Evolutionary conservation across 108 stramenopile genomes (phyloP).

Genomic region (Mediolabrus comicus): DNA sequence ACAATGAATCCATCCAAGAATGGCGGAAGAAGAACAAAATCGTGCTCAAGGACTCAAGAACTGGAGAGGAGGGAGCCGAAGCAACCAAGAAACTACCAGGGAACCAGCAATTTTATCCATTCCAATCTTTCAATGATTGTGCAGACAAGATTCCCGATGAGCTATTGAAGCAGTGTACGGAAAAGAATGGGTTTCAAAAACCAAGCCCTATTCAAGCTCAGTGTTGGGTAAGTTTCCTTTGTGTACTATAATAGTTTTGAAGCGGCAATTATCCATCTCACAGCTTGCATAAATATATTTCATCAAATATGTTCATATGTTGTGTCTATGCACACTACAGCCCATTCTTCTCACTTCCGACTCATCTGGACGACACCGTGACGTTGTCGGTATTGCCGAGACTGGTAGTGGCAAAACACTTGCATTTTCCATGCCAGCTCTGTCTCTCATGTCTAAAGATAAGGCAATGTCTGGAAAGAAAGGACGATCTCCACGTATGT

Average conservation of each 20-base stretch:
- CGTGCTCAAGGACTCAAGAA: conserved; percentile 68
- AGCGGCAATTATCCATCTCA: conserved; percentile 16
- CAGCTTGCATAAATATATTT: too few relatives aligned
- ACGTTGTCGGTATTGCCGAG: conserved; percentile 94
- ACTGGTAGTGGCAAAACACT: conserved; percentile 97
- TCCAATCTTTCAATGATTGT: conserved; percentile 65
- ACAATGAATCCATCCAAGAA: conserved; percentile 36
- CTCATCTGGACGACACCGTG: conserved; percentile 48
- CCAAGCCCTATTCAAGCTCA: conserved; percentile 98
- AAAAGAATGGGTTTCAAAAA: conserved; percentile 74
- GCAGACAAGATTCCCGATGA: conserved; percentile 38
- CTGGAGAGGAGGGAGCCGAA: conserved; percentile 56
- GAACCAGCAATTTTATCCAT: conserved; percentile 60
- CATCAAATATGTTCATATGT: too few relatives aligned
- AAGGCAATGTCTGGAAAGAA: conserved; percentile 11
- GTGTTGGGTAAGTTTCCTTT: conserved; percentile 81
- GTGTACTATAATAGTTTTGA: conserved; percentile 46
- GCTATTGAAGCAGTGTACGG: conserved; percentile 73
- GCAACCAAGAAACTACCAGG: conserved; percentile 39
- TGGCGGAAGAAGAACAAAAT: conserved; percentile 87
- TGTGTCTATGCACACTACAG: conserved; percentile 4
- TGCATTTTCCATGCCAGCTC: conserved; percentile 93
- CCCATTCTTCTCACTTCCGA: conserved; percentile 35
- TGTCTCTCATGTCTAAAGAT: conserved; percentile 67
- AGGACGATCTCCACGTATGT: conserved; percentile 79